These are phyloP conservation scores for Xylariaceae sp. DNA, from an alignment of 2,329 filamentous ascomycete genomes.

Conservation along the genomic window DNA sequence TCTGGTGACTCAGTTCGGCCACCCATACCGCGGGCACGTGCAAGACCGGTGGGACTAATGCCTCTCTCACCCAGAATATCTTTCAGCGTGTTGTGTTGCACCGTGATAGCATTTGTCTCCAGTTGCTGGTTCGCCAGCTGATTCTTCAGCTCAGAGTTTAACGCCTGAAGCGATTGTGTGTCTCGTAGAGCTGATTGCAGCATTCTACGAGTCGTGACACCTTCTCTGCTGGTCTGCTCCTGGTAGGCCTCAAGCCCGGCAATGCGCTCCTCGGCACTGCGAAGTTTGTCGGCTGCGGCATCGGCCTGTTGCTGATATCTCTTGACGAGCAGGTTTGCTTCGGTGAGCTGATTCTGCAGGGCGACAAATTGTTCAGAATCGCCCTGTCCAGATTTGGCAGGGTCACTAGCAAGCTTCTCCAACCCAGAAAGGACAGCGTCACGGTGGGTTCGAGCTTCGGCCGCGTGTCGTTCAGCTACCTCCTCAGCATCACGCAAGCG, in stretches of 20 bases:
- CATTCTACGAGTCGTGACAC: slow-evolving; percentile 83
- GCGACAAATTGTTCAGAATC: slow-evolving; percentile 65
- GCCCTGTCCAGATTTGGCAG: slow-evolving; percentile 42
- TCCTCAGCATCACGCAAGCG: slow-evolving; percentile 83
- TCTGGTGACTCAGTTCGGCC: slow-evolving; percentile 79
- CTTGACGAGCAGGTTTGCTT: slow-evolving; percentile 75
- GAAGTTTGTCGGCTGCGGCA: slow-evolving; percentile 78
- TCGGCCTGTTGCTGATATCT: slow-evolving; percentile 90
- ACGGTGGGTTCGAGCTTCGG: slow-evolving; percentile 82
- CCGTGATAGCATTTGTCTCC: slow-evolving; percentile 86
- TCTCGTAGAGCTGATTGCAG: slow-evolving; percentile 82
- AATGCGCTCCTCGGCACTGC: slow-evolving; percentile 92
- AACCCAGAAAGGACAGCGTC: slow-evolving; percentile 78
- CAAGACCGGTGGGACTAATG: slow-evolving; percentile 69
- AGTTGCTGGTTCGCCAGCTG: slow-evolving; percentile 82
- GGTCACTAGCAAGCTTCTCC: slow-evolving; percentile 63
- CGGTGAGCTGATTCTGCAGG: slow-evolving; percentile 74
- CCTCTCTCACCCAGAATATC: slow-evolving; percentile 87
- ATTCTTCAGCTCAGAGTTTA: slow-evolving; percentile 77
- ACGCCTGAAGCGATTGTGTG: slow-evolving; percentile 72
- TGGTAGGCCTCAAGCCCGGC: slow-evolving; percentile 95
- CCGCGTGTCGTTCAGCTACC: slow-evolving; percentile 78
- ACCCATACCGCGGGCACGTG: slow-evolving; percentile 67
- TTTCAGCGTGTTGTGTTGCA: slow-evolving; percentile 91
- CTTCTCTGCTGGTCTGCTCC: slow-evolving; percentile 92